Base-by-base conservation (phyloP, 148 eudicot genomes). In the Arbutus unedo region DNA sequence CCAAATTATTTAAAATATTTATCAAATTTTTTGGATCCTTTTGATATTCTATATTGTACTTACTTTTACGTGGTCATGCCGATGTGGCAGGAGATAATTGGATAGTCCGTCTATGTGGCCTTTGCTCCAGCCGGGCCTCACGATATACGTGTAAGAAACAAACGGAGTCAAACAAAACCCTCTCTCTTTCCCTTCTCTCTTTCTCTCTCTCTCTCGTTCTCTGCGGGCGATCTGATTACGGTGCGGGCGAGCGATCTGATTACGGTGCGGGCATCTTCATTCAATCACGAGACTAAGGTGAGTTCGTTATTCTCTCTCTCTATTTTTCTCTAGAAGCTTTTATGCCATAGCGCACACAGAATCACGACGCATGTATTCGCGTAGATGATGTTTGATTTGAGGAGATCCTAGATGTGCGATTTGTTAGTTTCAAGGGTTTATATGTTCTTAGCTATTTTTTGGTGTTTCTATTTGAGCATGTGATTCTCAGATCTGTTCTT, bases 231-330 rank as follows among this genome's bases (percentile, higher is more conserved):
- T n/a, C 43, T 38, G 38, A 44, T 3, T 19, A 21, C 54, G 1
- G 25, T 15, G 38, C 51, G 31, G 41, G 31, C 38, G n/a, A n/a
- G 70, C 11, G 72, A 79, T n/a, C 43, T 38, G 38, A 44, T 3
- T 19, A 21, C 54, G 1, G 25, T 15, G 38, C 51, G 31, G 41
- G 31, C 38, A 62, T 48, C 21, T 21, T n/a, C 43, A 25, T 79
- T 23, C 81, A 60, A 79, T 79, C 81, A 11, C 72, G 71, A 79
- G 53, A 48, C 53, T 2, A 79, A 79, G 72, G 81, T 44, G 56
- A 79, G 81, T 62, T 79, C 70, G 19, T 78, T 59, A 10, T 16
- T 11, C 55, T 55, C 16, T 77, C 49, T 55, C 62, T 56, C 47
- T 44, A 41, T 44, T 7, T 45, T 31, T 31, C 31, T 21, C 3